Evolutionary conservation across 169 alveolate species (phyloP), one percentile per base, ranked within the genome.

Genomic region (Babesia sp.): DNA sequence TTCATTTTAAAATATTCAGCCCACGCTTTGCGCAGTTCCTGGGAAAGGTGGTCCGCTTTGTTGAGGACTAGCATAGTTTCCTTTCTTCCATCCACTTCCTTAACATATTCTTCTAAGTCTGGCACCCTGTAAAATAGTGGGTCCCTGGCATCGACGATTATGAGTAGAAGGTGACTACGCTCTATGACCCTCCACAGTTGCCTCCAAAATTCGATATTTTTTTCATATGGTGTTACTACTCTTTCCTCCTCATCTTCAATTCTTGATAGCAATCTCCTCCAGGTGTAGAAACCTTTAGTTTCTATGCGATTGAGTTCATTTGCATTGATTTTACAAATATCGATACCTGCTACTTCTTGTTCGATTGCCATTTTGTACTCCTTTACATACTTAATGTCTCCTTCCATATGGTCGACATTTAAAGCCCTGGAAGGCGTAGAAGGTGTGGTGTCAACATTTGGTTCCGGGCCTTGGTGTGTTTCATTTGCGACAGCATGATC

Each of bases 141-240:
- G 79, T 97, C 96, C 71, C 99, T 89, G 6, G 98, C 97, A 86
- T 98, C 99, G 14, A 97, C 94, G 34, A 98, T 96, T 80, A 96
- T 95, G 63, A 96, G 92, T 37, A 98, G 76, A 20, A 98, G 79
- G 68, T 97, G 96, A 51, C 98, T 87, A 71, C 92, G 93, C 55
- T 98, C 99, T 12, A 96, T 93, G 7, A 97, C 99, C 63, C 99
- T 93, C 99, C 99, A 98, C 64, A 98, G 90, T 90, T 98, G 98
- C 86, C 96, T 90, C 99, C 99, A 98, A 34, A 96, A 97, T 59
- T 97, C 99, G 9, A 97, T 64, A 83, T 98, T 98, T 90, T 96
- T 97, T 84, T 98, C 99, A 83, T 92, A 98, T 18, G 99, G 99
- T 2, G 99, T 97, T 58, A 98, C 91, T 42, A 90, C 80, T 44